Conservation (phyloP, 2,329 filamentous ascomycete genomes). For the Diplocarpon mali region DNA sequence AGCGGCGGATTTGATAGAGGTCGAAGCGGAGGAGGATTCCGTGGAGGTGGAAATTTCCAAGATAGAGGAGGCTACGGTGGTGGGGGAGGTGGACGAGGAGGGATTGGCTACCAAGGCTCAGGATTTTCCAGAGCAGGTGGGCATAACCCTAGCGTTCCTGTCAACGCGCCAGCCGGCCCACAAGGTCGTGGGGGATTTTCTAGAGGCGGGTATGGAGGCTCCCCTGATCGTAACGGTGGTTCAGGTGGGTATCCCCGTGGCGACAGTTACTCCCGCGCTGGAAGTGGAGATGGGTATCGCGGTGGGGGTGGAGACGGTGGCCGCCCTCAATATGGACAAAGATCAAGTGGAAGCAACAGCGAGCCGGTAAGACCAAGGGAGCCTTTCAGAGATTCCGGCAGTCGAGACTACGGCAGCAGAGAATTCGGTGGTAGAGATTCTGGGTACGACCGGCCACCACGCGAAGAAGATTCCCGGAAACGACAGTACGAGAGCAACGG, state of each 20-base stretch:
- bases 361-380: conserved; percentile 59
- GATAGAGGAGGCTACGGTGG: conserved; percentile 25
- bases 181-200: conserved; percentile 40
- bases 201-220: conserved; percentile 24
- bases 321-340: conserved; percentile 24
- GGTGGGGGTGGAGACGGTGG: conserved; percentile 30
- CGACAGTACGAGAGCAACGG: conserved; percentile 48
- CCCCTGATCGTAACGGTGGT: conserved; percentile 25
- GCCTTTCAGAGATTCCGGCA: conserved; percentile 23
- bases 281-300: conserved; percentile 28
- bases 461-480: conserved; percentile 41
- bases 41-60: conserved; percentile 26
- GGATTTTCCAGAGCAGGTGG: conserved; percentile 23
- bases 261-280: conserved; percentile 27
- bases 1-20: conserved; percentile 31
- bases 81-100: conserved; percentile 26
- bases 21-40: conserved; percentile 39
- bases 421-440: conserved; percentile 37
- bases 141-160: conserved; percentile 33
- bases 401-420: conserved; percentile 26
- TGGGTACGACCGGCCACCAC: conserved; percentile 41
- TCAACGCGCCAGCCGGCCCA: conserved; percentile 52
- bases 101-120: conserved; percentile 26
- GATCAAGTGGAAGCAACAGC: conserved; percentile 57
- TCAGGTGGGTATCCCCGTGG: conserved; percentile 32